Conservation (phyloP, 2,329 filamentous ascomycete genomes). For the Botrytis fabae region DNA sequence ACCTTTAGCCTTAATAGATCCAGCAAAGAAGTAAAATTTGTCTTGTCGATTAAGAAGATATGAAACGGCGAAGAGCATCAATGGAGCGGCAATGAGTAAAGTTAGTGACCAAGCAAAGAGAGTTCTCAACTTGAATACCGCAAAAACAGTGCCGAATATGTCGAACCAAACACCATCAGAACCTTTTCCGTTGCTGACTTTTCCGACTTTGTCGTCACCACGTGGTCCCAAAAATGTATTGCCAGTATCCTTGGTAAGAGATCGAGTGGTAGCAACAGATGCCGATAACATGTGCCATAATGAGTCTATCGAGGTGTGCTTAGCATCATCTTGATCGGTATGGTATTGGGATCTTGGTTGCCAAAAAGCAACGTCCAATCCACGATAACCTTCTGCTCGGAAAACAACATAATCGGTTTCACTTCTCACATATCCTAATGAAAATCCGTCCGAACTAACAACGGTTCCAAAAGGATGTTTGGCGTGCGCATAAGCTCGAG, state of each 20-base stretch:
- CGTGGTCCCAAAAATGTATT: slow-evolving; percentile 63
- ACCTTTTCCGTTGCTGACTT: slow-evolving; percentile 65
- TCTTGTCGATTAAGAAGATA: slow-evolving; percentile 68
- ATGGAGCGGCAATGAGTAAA: slow-evolving; percentile 74
- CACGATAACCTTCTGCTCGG: slow-evolving; percentile 75
- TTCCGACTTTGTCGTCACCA: slow-evolving; percentile 55
- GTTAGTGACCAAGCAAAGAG: slow-evolving; percentile 87
- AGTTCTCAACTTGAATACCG: slow-evolving; percentile 75
- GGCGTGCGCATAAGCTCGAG: slow-evolving; percentile 70
- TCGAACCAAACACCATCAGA: slow-evolving; percentile 89
- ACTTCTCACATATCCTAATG: slow-evolving; percentile 73
- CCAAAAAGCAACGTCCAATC: slow-evolving; percentile 90
- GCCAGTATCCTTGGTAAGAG: slow-evolving; percentile 67
- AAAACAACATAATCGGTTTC: slow-evolving; percentile 91
- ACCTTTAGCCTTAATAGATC: slow-evolving; percentile 55
- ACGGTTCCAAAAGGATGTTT: slow-evolving; percentile 82
- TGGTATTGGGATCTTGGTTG: slow-evolving; percentile 85
- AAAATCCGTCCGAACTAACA: slow-evolving; percentile 80
- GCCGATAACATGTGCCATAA: slow-evolving; percentile 96
- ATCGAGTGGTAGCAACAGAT: slow-evolving; percentile 71
- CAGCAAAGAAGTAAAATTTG: slow-evolving; percentile 86
- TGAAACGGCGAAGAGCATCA: slow-evolving; percentile 69
- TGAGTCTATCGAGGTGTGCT: slow-evolving; percentile 68
- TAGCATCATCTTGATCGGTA: slow-evolving; percentile 82
- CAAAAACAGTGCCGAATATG: slow-evolving; percentile 77